Percentiles rank a stretch among this genome's conserved stretches.
phyloP scores from a whole-genome alignment of 2,329 filamentous ascomycete species.

The Pseudogymnoascus sp. region DNA sequence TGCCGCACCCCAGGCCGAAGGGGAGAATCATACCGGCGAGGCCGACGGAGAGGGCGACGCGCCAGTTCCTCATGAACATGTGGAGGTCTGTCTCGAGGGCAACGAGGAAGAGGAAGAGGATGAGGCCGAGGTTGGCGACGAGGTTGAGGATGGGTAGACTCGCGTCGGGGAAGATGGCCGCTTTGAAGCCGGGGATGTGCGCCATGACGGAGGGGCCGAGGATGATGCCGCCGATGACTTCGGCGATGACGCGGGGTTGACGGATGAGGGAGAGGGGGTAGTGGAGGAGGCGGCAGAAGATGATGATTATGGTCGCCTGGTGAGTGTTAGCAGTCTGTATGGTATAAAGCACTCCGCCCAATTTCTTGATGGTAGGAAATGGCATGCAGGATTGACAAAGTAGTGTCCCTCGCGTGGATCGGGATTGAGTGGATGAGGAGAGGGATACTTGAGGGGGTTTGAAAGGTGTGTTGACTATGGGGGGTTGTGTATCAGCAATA shows the following conservation, averaged over 20 bases:
- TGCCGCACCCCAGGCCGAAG: constrained; percentile 71
- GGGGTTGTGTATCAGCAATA: no score
- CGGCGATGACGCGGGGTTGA: constrained; percentile 75
- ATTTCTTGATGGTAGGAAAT: not conserved
- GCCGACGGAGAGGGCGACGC: constrained; percentile 67
- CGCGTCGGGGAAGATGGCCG: constrained; percentile 65
- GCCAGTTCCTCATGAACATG: constrained; percentile 73
- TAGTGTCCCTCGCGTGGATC: no score
- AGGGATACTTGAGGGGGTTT: no score
- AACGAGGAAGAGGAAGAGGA: constrained; percentile 81
- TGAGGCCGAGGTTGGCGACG: constrained; percentile 74
- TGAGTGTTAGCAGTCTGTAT: constrained; percentile 11
- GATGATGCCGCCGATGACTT: constrained; percentile 77
- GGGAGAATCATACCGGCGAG: constrained; percentile 73
- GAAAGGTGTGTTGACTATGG: no score
- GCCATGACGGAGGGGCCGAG: constrained; percentile 85
- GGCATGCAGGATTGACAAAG: not conserved
- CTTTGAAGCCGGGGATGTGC: constrained; percentile 69
- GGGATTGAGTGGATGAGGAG: no score
- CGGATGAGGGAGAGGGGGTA: constrained; percentile 69
- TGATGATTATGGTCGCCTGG: constrained; percentile 65
- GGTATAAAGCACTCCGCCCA: not conserved
- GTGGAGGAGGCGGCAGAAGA: constrained; percentile 66
- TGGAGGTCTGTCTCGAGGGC: constrained; percentile 80
- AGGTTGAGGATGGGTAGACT: constrained; percentile 70